Conservation (phyloP, 176 grass and related monocot species). For the Ensete glaucum region DNA sequence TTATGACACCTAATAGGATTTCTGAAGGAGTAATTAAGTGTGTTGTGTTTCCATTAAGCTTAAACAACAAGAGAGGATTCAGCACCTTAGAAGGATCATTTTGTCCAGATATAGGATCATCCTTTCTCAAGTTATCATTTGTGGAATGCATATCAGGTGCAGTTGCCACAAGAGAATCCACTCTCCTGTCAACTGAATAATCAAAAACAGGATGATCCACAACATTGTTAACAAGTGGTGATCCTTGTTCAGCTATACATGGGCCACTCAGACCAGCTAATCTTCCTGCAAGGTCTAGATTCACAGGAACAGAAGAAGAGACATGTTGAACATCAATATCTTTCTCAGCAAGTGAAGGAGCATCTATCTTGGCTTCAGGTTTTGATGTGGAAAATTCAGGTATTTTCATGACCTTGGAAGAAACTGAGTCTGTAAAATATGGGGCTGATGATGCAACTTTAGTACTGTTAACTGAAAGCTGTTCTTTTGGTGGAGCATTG, state of each 20-base stretch:
- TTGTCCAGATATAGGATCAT: constrained; percentile 29
- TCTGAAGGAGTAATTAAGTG: constrained; percentile 70
- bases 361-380: constrained; percentile 35
- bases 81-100: constrained; percentile 33
- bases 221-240: constrained; percentile 39
- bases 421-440: constrained; percentile 12
- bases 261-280: constrained; percentile 28
- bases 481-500: constrained; percentile 23
- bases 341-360: constrained; percentile 27
- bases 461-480: constrained; percentile 9
- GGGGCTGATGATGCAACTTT: constrained; percentile 14
- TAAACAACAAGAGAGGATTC: constrained; percentile 40
- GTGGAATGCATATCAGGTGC: constrained; percentile 28
- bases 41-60: constrained; percentile 23
- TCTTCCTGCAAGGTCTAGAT: constrained; percentile 33
- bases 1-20: constrained; percentile 61
- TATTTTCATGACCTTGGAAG: constrained; percentile 21
- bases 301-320: constrained; percentile 32
- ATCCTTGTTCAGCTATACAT: constrained; percentile 32
- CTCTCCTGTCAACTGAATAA: constrained; percentile 30
- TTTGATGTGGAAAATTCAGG: constrained; percentile 34
- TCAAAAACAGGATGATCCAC: constrained; percentile 33
- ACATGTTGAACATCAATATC: constrained; percentile 30
- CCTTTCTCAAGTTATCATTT: constrained; percentile 29
- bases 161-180: no score